Evolutionary conservation across 208 protist genomes (phyloP), one percentile per base, ranked within the genome.

Genomic region (Acanthamoeba quina): DNA sequence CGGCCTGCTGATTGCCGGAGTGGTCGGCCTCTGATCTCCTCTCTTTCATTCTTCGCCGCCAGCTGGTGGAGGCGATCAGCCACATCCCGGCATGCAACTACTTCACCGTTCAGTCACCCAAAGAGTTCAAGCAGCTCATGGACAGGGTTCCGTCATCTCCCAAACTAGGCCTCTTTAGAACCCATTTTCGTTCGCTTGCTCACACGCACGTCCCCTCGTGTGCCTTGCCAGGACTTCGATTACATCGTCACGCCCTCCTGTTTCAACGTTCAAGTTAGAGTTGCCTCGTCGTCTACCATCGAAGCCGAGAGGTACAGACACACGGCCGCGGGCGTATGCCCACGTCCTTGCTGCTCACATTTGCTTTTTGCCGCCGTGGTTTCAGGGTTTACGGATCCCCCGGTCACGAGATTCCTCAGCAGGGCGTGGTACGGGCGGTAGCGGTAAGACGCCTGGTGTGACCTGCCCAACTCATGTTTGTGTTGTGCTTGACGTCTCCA

Each of bases 61-160:
- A 72, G 64, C 26, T 72, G 29, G 64, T 72, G 24, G 64, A 72
- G 24, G 64, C 64, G 15, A 72, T 72, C 64, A 72, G 64, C 64
- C 64, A 72, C 31, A 72, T 72, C 26, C 64, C 64, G 6, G 64
- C 29, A 21, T 72, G 64, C 31, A 72, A 72, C 64, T 72, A 72
- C 64, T 72, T 72, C 64, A 72, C 64, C 21, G 64, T 72, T 3
- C 24, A 37, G 64, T 72, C 64, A 72, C 31, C 64, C 64, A 72
- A 72, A 24, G 64, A 72, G 13, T 72, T 72, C 64, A 72, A 72
- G 64, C 24, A 72, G 64, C 64, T 72, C 15, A 72, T 72, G 64
- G n/a, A 29, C 64, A 21, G 64, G 29, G 64, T 72, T 37, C 1
- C 60, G n/a, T 29, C n/a, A 26, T 68, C 60, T 68, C 60, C 60